These are phyloP conservation scores for Plasmodium sp. DNA, from an alignment of 169 alveolate species.

Conservation along the genomic window DNA sequence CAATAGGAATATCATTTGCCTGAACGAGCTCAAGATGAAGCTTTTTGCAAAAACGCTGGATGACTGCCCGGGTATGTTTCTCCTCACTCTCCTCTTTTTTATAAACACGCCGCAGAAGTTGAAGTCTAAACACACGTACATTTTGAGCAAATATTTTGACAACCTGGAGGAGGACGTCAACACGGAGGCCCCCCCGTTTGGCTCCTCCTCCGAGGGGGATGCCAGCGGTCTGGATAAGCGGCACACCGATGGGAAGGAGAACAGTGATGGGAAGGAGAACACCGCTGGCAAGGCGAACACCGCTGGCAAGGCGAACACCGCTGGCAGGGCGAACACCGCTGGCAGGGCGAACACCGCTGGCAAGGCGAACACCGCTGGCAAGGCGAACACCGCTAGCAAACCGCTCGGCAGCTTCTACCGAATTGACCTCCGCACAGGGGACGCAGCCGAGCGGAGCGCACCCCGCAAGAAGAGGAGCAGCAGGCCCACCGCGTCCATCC, in stretches of 20 bases:
- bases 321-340: too few species aligned
- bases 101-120: conserved; percentile 43
- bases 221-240: background rate
- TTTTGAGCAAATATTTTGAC: conserved; percentile 36
- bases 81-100: conserved; percentile 32
- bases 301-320: background rate
- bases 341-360: too few species aligned
- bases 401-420: background rate
- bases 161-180: background rate
- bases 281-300: background rate
- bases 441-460: background rate
- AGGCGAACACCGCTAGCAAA: too few species aligned
- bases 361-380: too few species aligned
- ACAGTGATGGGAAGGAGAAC: background rate
- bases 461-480: background rate
- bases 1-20: conserved; percentile 25
- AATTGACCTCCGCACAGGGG: background rate
- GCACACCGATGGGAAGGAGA: background rate
- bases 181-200: background rate
- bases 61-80: conserved; percentile 69
- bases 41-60: conserved; percentile 70
- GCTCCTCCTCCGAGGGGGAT: background rate
- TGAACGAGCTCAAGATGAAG: conserved; percentile 67
- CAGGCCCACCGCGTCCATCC: background rate
- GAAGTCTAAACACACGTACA: conserved; percentile 6